Evolutionary conservation across 2,329 filamentous ascomycete genomes (phyloP), one percentile per base, ranked within the genome.

Genomic region (Penicillium verrucosum): DNA sequence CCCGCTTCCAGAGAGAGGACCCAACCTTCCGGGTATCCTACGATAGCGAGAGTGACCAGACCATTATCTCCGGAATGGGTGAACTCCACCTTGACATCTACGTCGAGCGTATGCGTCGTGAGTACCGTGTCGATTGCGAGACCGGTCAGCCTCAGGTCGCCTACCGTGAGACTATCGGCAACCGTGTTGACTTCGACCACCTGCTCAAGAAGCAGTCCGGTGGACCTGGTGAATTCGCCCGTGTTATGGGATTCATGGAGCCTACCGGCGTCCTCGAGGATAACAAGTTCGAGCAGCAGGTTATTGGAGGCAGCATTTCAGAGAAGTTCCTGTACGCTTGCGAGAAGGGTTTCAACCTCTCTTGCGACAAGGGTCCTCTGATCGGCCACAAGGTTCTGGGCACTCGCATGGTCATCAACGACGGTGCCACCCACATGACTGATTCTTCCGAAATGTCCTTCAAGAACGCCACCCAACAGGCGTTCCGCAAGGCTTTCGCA

Each of bases 21-120:
- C 94, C 94, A 4, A 99, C 94, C 12, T 99, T 99, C 85, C 87
- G 94, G 52, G 90, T 99, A 37, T 89, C 91, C 68, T 92, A 96
- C 68, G 94, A 99, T 71, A 77, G 85, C 16, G 94, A 99, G 78
- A 93, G 89, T 62, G 89, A 96, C 71, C 91, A 99, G 80, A 97
- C 93, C 46, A 96, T 99, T 70, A 97, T 99, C 70, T 95, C 90
- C 41, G 94, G 94, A 58, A 99, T 99, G 94, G 94, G 94, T 65
- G 94, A 99, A 76, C 77, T 99, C 65, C 94, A 99, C 76, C 82
- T 99, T 29, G 92, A 96, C 70, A 96, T 99, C 70, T 99, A 99
- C 75, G 87, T 99, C 49, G 94, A 99, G 80, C 92, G 94, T 66
- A 92, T 99, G 80, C 89, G 89, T 67, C 89, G 94, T 71, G 94